Conservation (phyloP, 208 protist species). For the Trypanosoma caninum region DNA sequence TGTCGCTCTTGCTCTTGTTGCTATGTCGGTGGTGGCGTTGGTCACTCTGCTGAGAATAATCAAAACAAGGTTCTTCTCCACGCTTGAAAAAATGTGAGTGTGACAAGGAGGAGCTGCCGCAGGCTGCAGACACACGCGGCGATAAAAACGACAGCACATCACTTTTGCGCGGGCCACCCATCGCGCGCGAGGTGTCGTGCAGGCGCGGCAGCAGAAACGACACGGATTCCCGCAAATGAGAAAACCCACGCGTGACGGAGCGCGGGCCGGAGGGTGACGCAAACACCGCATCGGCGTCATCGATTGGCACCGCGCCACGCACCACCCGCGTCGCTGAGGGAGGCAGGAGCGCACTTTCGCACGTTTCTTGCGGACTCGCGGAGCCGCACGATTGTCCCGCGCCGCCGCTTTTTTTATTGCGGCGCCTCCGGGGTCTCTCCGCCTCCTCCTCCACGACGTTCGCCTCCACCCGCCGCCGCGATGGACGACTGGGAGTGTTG, state of each 20-base stretch:
- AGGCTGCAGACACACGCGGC: constrained; percentile 5
- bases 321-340: neutral
- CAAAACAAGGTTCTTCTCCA: neutral
- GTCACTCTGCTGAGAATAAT: neutral
- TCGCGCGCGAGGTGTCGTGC: neutral
- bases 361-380: constrained; percentile 8
- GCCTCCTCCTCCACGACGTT: neutral
- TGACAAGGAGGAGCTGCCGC: constrained; percentile 16
- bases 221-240: constrained; percentile 48
- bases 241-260: constrained; percentile 37
- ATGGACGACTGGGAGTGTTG: neutral
- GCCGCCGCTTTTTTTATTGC: neutral
- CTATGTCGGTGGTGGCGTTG: neutral
- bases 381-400: neutral
- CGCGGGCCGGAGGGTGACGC: constrained; percentile 9
- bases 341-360: neutral
- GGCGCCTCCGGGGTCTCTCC: neutral
- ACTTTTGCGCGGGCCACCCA: constrained; percentile 3
- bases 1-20: neutral
- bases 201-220: constrained; percentile 19
- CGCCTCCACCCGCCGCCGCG: neutral
- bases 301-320: neutral
- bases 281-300: neutral
- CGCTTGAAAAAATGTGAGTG: neutral
- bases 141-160: neutral